phyloP scores from a whole-genome alignment of 257 asterid species.

The Solanum etuberosum region DNA sequence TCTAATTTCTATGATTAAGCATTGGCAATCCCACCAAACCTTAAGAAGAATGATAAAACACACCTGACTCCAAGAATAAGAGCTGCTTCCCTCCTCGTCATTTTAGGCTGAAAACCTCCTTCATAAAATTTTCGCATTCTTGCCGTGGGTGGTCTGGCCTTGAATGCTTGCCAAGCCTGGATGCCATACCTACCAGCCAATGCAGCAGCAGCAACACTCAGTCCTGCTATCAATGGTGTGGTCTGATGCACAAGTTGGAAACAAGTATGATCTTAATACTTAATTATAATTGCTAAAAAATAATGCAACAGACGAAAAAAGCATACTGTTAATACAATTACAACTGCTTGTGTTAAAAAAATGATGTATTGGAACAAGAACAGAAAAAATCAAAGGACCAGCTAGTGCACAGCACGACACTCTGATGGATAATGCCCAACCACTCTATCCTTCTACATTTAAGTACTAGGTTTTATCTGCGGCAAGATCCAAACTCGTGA shows the following conservation, averaged over 20 bases:
- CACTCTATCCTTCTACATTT: not conserved
- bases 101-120: conserved; percentile 87
- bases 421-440: not conserved
- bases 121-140: conserved; percentile 77
- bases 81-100: conserved; percentile 87
- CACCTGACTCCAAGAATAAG: conserved; percentile 89
- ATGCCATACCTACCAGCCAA: conserved; percentile 70
- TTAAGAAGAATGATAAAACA: not conserved
- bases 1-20: not conserved
- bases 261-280: not conserved
- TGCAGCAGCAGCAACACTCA: conserved; percentile 72
- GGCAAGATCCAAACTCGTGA: not conserved
- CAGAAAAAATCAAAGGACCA: not conserved
- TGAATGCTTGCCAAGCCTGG: conserved; percentile 83
- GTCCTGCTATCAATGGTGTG: conserved; percentile 63
- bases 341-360: not conserved
- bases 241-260: conserved; percentile 22
- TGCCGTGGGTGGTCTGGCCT: conserved; percentile 75
- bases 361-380: not conserved
- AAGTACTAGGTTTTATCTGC: not conserved
- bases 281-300: not conserved
- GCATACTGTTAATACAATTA: not conserved
- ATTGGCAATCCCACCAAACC: not conserved
- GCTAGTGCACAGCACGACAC: not conserved
- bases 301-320: not conserved